A percentile compares a stretch with the other conserved stretches of the same genome.
These are phyloP conservation scores for Paramecium primaurelia DNA, from an alignment of 73 alveolate species.

Conservation along the genomic window DNA sequence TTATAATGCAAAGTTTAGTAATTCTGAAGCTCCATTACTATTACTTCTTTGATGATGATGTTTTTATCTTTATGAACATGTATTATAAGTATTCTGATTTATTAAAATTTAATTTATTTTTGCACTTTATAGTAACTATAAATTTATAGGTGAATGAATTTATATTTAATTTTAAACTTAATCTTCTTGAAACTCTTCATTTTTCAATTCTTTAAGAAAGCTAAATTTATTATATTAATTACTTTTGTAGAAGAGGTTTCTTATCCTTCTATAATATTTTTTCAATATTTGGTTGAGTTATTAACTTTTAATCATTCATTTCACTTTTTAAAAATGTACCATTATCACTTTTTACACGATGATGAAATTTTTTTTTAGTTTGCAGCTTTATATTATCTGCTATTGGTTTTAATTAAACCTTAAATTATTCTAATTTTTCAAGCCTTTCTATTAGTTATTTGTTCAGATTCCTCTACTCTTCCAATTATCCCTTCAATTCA, in stretches of 20 bases:
- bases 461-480: slow-evolving; percentile 7
- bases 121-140: background rate
- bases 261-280: background rate
- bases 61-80: background rate
- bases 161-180: background rate
- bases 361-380: slow-evolving; percentile 14
- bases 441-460: background rate
- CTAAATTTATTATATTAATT: background rate
- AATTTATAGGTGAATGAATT: background rate
- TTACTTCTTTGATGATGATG: slow-evolving; percentile 42
- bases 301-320: background rate
- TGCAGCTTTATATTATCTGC: slow-evolving; percentile 29
- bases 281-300: background rate
- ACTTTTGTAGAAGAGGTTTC: slow-evolving; percentile 14
- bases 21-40: background rate
- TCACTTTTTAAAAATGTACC: slow-evolving; percentile 27
- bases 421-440: background rate
- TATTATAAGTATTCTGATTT: background rate
- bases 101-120: background rate
- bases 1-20: background rate
- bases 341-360: slow-evolving; percentile 31
- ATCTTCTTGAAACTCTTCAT: background rate
- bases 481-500: slow-evolving; percentile 7
- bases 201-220: slow-evolving; percentile 28
- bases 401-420: background rate